Conservation (phyloP, 805 yeast genomes). For the Kodamaea neixiangensis region DNA sequence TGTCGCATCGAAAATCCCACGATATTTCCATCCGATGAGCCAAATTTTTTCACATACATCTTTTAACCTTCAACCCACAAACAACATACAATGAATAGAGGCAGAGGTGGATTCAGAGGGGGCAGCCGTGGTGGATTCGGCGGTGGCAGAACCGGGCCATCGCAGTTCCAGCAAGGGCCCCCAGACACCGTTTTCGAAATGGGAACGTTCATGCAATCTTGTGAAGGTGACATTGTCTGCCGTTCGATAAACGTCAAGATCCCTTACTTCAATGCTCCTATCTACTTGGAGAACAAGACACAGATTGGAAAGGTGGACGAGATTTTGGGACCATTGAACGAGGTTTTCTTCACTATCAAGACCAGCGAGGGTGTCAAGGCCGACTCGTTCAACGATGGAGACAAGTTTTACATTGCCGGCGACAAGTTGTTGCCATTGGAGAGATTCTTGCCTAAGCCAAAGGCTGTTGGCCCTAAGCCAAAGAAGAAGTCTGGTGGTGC, state of each 20-base stretch:
- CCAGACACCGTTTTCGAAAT: conserved; percentile 93
- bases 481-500: conserved; percentile 66
- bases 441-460: conserved; percentile 96
- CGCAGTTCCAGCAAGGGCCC: conserved; percentile 79
- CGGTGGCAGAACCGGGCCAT: conserved; percentile 64
- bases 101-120: conserved; percentile 69
- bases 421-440: conserved; percentile 95
- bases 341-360: conserved; percentile 96
- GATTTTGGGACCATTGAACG: conserved; percentile 95
- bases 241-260: conserved; percentile 90
- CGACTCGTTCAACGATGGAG: conserved; percentile 89
- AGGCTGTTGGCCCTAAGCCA: conserved; percentile 79
- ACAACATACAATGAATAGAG: conserved; percentile 56
- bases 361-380: conserved; percentile 97
- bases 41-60: conserved; percentile 7
- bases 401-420: conserved; percentile 91
- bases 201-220: conserved; percentile 89
- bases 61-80: neutral
- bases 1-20: neutral
- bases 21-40: conserved; percentile 1
- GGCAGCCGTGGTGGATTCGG: conserved; percentile 72
- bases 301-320: conserved; percentile 98
- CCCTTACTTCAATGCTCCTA: conserved; percentile 99
- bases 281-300: conserved; percentile 92
- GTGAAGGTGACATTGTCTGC: conserved; percentile 97